Conservation (phyloP, 495 filamentous ascomycete species). For the Penicillium alfredii region DNA sequence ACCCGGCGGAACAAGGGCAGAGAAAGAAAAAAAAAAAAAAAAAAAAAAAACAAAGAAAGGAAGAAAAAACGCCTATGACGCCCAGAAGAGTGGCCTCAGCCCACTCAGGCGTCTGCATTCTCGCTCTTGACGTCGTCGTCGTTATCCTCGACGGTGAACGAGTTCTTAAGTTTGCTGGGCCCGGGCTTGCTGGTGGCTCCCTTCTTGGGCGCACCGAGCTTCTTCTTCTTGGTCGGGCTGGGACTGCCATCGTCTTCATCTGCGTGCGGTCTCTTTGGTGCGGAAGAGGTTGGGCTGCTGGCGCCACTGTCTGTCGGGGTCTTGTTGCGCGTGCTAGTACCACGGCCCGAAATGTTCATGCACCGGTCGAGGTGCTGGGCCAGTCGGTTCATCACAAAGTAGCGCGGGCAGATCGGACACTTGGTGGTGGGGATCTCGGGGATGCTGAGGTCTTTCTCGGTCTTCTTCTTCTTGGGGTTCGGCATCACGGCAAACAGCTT, state of each 20-base stretch:
- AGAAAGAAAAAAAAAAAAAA: slow-evolving; percentile 7
- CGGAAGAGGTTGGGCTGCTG: slow-evolving; percentile 32
- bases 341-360: slow-evolving; percentile 67
- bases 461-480: slow-evolving; percentile 51
- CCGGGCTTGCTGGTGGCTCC: slow-evolving; percentile 33
- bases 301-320: slow-evolving; percentile 34
- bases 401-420: slow-evolving; percentile 57
- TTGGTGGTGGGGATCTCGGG: slow-evolving; percentile 59
- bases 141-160: slow-evolving; percentile 26
- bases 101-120: slow-evolving; percentile 14
- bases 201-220: slow-evolving; percentile 38
- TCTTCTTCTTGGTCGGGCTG: slow-evolving; percentile 43
- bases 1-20: slow-evolving; percentile 7
- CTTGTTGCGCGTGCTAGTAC: slow-evolving; percentile 50
- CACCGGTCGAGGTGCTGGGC: slow-evolving; percentile 76
- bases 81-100: neutral
- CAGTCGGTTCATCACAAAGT: slow-evolving; percentile 55
- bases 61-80: neutral
- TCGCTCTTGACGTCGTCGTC: slow-evolving; percentile 28
- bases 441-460: slow-evolving; percentile 22
- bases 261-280: slow-evolving; percentile 33
- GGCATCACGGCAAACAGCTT: slow-evolving; percentile 62
- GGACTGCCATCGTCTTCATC: slow-evolving; percentile 37
- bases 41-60: slow-evolving; percentile 4
- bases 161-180: slow-evolving; percentile 44